These are phyloP conservation scores for Camelina hispida DNA, from an alignment of 345 rosid species.

Conservation along the genomic window DNA sequence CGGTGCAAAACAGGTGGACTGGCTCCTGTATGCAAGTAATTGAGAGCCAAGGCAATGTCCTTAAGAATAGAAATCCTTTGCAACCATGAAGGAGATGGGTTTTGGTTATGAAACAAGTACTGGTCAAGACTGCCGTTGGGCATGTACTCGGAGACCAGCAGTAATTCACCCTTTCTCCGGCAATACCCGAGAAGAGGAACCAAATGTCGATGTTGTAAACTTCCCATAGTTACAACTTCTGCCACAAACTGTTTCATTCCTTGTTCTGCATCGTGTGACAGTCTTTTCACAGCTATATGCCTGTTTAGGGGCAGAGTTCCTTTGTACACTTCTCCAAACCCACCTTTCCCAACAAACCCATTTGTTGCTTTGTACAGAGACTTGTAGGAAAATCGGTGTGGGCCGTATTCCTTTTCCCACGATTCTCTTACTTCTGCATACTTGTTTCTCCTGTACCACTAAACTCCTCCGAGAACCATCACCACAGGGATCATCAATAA, in stretches of 20 bases:
- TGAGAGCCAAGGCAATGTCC: constrained; percentile 44
- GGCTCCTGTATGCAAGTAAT: constrained; percentile 49
- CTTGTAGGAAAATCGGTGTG: constrained; percentile 46
- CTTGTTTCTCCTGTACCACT: constrained; percentile 26
- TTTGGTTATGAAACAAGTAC: constrained; percentile 24
- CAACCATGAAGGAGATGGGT: constrained; percentile 43
- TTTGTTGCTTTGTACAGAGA: constrained; percentile 45
- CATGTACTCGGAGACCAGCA: constrained; percentile 50
- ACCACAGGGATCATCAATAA: constrained; percentile 21
- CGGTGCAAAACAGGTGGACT: constrained; percentile 50
- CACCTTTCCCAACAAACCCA: constrained; percentile 57
- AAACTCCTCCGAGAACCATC: constrained; percentile 29
- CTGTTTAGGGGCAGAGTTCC: constrained; percentile 37
- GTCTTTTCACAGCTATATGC: constrained; percentile 52
- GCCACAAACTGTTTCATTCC: constrained; percentile 53
- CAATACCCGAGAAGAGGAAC: constrained; percentile 50
- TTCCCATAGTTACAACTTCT: constrained; percentile 50
- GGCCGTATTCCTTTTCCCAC: constrained; percentile 51
- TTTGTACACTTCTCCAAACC: constrained; percentile 51
- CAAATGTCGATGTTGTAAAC: constrained; percentile 47
- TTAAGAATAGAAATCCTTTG: constrained; percentile 40
- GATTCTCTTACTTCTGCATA: constrained; percentile 47
- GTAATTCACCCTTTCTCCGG: constrained; percentile 46
- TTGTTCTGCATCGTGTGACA: constrained; percentile 48
- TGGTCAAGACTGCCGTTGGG: constrained; percentile 49